Evolutionary conservation across 371 early-diverging fungal species (phyloP).

Genomic region (Mycotypha africana): DNA sequence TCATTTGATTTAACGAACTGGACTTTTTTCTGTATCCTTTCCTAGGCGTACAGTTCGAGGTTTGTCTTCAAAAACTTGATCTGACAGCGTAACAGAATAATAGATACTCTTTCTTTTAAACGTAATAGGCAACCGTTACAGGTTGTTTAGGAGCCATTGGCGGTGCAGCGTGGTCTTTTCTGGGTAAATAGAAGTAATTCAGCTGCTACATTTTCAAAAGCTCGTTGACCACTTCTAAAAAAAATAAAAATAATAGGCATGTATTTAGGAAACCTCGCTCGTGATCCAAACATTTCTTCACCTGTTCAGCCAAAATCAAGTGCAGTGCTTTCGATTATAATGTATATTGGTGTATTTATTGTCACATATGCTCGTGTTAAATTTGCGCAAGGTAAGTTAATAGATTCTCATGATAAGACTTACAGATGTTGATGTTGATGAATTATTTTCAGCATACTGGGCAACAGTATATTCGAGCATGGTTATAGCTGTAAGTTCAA

Average conservation of each 20-base stretch:
- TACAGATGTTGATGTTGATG: neutral
- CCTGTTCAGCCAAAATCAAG: constrained; percentile 33
- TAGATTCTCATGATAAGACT: neutral
- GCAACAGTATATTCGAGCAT: constrained; percentile 35
- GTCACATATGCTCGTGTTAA: constrained; percentile 28
- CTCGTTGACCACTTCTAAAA: too few relatives aligned
- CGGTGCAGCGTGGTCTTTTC: constrained; percentile 18
- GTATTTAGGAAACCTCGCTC: constrained; percentile 29
- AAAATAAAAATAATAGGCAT: constrained; percentile 13
- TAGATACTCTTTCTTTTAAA: too few relatives aligned
- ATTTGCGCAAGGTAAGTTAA: constrained; percentile 27
- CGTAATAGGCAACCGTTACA: constrained; percentile 14
- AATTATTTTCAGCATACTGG: constrained; percentile 19
- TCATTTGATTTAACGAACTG: too few relatives aligned
- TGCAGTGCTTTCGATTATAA: constrained; percentile 28
- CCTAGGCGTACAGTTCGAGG: constrained; percentile 23
- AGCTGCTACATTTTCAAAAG: too few relatives aligned
- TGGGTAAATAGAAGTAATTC: constrained; percentile 10
- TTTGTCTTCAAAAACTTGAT: neutral
- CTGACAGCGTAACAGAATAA: too few relatives aligned
- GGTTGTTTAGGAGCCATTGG: constrained; percentile 11
- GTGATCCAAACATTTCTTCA: constrained; percentile 17
- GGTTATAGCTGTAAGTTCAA: constrained; percentile 20
- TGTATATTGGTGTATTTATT: constrained; percentile 31
- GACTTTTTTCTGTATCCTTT: too few relatives aligned